Evolutionary conservation across 257 asterid species (phyloP), one percentile per base, ranked within the genome.

Genomic region (Linderniella brevidens): DNA sequence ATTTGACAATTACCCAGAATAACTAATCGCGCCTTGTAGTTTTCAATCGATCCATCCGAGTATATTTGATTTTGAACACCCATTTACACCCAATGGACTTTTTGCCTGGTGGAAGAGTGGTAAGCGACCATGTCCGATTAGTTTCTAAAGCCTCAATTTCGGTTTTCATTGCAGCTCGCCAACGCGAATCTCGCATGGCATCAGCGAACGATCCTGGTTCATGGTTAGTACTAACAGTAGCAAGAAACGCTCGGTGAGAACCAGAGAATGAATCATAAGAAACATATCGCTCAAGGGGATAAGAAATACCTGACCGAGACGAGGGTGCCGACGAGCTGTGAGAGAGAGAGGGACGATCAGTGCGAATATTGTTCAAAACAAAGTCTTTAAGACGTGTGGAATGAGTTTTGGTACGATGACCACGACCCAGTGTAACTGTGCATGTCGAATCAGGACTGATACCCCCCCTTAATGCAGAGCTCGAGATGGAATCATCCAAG

Each of bases 11-110:
- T 0, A 14, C 47, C 47, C 17, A 13, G 14, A 14, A 17, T 14
- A 42, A 42, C 47, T 14, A 42, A 42, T 13, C 47, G 12, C 14
- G 14, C 47, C 17, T 42, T 42, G 17, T 42, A 42, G 9, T 16
- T 0, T 14, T 42, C 47, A 42, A 42, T 8, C 8, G 14, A 12
- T 1, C 47, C 47, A 42, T 42, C 47, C 10, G 14, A 42, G 18
- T 42, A 13, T 42, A 42, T 42, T 5, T 42, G 11, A 45, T 8
- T 6, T 15, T 16, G 14, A 6, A 14, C 4, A 45, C 49, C 10
- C 20, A 45, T 45, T 45, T 45, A 45, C 25, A 45, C 11, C 49
- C 49, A 5, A 45, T 17, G 10, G 29, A 25, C 13, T 45, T 45
- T 11, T 17, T 16, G 13, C 6, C 49, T 5, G 11, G 20, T 15